Evolutionary conservation across 345 rosid genomes (phyloP).

Genomic region (Acer campestre): DNA sequence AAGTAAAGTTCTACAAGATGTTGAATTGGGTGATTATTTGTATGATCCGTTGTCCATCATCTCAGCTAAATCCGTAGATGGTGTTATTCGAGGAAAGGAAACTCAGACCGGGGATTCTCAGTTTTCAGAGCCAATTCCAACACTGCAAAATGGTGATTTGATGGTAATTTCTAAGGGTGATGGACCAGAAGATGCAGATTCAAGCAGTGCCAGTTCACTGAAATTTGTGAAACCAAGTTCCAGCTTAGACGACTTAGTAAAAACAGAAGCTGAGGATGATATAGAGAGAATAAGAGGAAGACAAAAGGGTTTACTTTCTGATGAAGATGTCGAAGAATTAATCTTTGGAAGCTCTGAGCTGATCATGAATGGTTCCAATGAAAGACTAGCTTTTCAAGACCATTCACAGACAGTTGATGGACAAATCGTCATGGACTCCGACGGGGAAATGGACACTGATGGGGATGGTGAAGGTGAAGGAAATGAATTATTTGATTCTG

Average conservation of each 20-base stretch:
- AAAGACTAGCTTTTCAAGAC: constrained; percentile 6
- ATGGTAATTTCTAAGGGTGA: constrained; percentile 13
- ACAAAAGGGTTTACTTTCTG: constrained; percentile 25
- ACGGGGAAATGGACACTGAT: constrained; percentile 22
- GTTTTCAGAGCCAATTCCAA: too few species aligned
- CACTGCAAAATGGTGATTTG: background rate
- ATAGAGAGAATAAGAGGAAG: constrained; percentile 1
- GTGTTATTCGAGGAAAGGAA: background rate
- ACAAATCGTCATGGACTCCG: too few species aligned
- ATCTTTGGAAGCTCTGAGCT: constrained; percentile 31
- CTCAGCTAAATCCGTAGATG: constrained; percentile 8
- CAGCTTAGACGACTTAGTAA: too few species aligned
- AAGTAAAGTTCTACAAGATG: constrained; percentile 21
- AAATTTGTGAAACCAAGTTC: background rate
- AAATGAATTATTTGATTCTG: constrained; percentile 32
- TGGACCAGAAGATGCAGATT: constrained; percentile 8
- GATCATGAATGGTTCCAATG: constrained; percentile 13
- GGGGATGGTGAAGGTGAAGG: constrained; percentile 22
- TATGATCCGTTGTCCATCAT: constrained; percentile 8
- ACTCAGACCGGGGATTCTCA: background rate
- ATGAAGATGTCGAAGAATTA: constrained; percentile 34
- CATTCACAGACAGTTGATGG: too few species aligned
- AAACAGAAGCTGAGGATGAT: too few species aligned
- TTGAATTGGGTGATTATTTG: constrained; percentile 22
- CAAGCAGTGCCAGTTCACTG: background rate